These are phyloP conservation scores for sorghum (Sorghum bicolor) DNA, from an alignment of 176 grass and related monocot genomes.

Conservation along the genomic window Sorghum_bicolor_NCBIv3 NC_012878.2:2402001-2402500, in stretches of 20 bases:
- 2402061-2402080: constrained; percentile 90
- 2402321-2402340: constrained; percentile 34
- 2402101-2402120: not conserved
- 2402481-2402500: constrained; percentile 56
- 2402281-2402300: constrained; percentile 30
- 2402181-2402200: constrained; percentile 11
- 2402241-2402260: not conserved
- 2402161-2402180: not conserved
- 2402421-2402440: constrained; percentile 22
- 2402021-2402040: constrained; percentile 70
- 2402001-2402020: constrained; percentile 33
- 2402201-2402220: constrained; percentile 19
- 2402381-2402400: constrained; percentile 59
- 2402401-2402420: constrained; percentile 62
- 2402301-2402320: not conserved
- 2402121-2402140: constrained; percentile 14
- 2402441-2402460: not conserved
- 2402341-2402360: constrained; percentile 67
- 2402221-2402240: not conserved
- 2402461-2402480: constrained; percentile 6
- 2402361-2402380: constrained; percentile 69
- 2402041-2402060: constrained; percentile 91
- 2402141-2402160: not conserved
- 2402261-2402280: constrained; percentile 18
- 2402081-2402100: constrained; percentile 80